These are phyloP conservation scores for Asterophora parasitica DNA, from an alignment of 768 basidiomycete genomes.

Conservation along the genomic window DNA sequence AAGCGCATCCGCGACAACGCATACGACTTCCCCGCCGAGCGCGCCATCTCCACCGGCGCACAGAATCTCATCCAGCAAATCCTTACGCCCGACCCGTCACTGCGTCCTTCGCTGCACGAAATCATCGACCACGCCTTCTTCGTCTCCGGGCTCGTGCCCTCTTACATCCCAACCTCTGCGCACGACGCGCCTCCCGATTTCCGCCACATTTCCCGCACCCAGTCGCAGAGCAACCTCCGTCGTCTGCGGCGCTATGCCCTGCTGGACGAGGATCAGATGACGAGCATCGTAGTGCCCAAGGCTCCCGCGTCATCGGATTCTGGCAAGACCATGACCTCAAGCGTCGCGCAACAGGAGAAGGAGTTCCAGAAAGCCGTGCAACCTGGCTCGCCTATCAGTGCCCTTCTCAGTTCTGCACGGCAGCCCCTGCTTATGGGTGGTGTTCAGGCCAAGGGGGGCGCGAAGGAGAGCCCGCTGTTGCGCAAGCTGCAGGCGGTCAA, in stretches of 20 bases:
- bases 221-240: slow-evolving; percentile 66
- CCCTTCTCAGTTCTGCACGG: slow-evolving; percentile 81
- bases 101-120: slow-evolving; percentile 78
- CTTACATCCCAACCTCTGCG: slow-evolving; percentile 75
- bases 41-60: slow-evolving; percentile 63
- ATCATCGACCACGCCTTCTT: slow-evolving; percentile 88
- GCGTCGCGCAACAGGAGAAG: slow-evolving; percentile 82
- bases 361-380: slow-evolving; percentile 97
- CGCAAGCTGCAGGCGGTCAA: slow-evolving; percentile 57
- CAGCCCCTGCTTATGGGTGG: slow-evolving; percentile 78
- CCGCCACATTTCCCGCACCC: slow-evolving; percentile 52
- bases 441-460: slow-evolving; percentile 17
- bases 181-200: slow-evolving; percentile 76
- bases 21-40: slow-evolving; percentile 86
- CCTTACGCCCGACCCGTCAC: slow-evolving; percentile 76
- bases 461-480: slow-evolving; percentile 37
- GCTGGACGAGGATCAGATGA: slow-evolving; percentile 58
- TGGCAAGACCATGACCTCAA: slow-evolving; percentile 46
- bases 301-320: slow-evolving; percentile 20
- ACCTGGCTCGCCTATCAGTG: slow-evolving; percentile 91
- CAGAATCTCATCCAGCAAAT: slow-evolving; percentile 79
- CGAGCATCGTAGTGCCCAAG: slow-evolving; percentile 39
- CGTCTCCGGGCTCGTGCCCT: slow-evolving; percentile 72
- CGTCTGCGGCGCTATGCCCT: slow-evolving; percentile 57
- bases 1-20: slow-evolving; percentile 91